A percentile compares a stretch with the other conserved stretches of the same genome.
phyloP scores from a whole-genome alignment of 2,329 filamentous ascomycete genomes.

The Penicillium brevicompactum region DNA sequence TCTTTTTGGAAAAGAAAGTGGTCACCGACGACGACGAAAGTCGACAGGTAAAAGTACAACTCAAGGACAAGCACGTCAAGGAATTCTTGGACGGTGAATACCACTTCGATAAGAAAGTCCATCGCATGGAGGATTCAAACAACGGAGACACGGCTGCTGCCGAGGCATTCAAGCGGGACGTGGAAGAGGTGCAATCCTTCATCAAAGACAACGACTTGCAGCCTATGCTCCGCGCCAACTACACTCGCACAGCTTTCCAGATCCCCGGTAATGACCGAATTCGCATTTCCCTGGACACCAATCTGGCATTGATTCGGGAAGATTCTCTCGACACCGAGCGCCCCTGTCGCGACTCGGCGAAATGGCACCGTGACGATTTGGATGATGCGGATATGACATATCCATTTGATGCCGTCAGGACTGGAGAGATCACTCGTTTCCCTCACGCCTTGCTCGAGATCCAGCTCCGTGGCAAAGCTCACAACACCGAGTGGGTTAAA shows the following conservation, averaged over 20 bases:
- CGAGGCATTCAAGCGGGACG: slow-evolving; percentile 69
- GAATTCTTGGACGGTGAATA: slow-evolving; percentile 85
- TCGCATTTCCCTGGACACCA: slow-evolving; percentile 88
- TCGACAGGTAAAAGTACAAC: slow-evolving; percentile 75
- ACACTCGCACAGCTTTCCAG: slow-evolving; percentile 92
- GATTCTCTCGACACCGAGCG: slow-evolving; percentile 74
- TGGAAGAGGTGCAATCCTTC: slow-evolving; percentile 77
- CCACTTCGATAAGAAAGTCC: slow-evolving; percentile 84
- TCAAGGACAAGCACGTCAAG: slow-evolving; percentile 94
- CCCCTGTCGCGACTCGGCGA: slow-evolving; percentile 83
- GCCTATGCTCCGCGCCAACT: slow-evolving; percentile 87
- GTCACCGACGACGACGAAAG: slow-evolving; percentile 75
- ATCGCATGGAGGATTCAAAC: slow-evolving; percentile 79
- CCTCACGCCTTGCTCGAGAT: slow-evolving; percentile 91
- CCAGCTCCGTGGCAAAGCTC: slow-evolving; percentile 68
- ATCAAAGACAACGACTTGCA: slow-evolving; percentile 76
- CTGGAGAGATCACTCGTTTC: slow-evolving; percentile 88
- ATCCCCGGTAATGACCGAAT: slow-evolving; percentile 90
- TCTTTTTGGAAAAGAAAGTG: slow-evolving; percentile 87
- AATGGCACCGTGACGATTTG: slow-evolving; percentile 92
- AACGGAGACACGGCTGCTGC: slow-evolving; percentile 68
- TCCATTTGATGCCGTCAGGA: slow-evolving; percentile 83
- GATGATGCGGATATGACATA: slow-evolving; percentile 81
- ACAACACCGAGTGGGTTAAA: slow-evolving; percentile 80
- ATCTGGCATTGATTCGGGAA: slow-evolving; percentile 81